Evolutionary conservation across 2,329 filamentous ascomycete species (phyloP).

Genomic region (Nannizzia gypsea): DNA sequence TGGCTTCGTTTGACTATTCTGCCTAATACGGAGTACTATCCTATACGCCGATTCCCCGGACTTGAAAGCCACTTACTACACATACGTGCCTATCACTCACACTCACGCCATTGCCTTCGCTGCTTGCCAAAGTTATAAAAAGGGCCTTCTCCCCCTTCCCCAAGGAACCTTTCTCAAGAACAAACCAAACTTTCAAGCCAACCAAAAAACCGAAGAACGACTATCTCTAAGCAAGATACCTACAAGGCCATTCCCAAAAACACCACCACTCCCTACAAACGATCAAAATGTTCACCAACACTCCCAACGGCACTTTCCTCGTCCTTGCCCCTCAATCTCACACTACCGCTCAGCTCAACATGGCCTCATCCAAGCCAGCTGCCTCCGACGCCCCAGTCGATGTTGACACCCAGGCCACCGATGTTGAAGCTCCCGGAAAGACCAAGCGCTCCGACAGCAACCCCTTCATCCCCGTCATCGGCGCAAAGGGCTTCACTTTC

Average conservation of each 20-base stretch:
- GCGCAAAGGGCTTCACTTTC: conserved; percentile 9
- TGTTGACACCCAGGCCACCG: not conserved
- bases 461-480: conserved; percentile 7
- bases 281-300: conserved; percentile 14
- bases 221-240: not conserved
- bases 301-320: conserved; percentile 15
- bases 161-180: not conserved
- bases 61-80: not conserved
- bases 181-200: not conserved
- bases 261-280: not conserved
- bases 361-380: not conserved
- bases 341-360: conserved; percentile 7
- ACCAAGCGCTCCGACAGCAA: conserved; percentile 13
- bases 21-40: not conserved
- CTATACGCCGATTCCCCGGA: not conserved
- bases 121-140: not conserved
- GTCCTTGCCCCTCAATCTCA: conserved; percentile 15
- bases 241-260: not conserved
- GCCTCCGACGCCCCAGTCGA: not conserved
- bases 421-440: conserved; percentile 2
- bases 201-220: not conserved
- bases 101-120: not conserved
- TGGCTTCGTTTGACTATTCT: not conserved
- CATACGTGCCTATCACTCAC: not conserved
- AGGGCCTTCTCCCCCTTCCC: not conserved